Conservation (phyloP, 306 rosid genomes). For the Chamaecrista fasciculata region DNA sequence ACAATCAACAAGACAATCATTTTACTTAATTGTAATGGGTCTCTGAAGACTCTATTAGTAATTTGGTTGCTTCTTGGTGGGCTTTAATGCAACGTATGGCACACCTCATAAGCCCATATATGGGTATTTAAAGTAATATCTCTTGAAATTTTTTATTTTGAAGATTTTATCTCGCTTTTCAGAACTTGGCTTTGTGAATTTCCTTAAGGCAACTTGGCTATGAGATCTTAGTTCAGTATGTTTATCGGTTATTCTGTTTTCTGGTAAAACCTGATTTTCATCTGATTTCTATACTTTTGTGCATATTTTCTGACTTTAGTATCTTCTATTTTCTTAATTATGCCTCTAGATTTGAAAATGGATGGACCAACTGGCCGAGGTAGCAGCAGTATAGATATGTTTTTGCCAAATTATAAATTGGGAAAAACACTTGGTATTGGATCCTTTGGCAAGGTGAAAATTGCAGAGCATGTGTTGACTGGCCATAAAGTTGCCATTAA, state of each 20-base stretch:
- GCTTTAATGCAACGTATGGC: background rate
- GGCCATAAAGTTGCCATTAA: constrained; percentile 92
- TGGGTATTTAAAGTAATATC: background rate
- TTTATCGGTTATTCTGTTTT: constrained; percentile 21
- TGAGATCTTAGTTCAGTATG: constrained; percentile 16
- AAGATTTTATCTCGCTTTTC: constrained; percentile 10
- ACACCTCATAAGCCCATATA: constrained; percentile 1
- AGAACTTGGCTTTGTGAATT: background rate
- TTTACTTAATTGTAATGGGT: background rate
- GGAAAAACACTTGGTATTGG: constrained; percentile 95
- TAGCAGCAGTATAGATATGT: constrained; percentile 50
- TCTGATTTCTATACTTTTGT: no score
- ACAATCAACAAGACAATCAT: background rate
- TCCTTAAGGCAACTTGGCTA: background rate
- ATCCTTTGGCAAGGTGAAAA: constrained; percentile 84
- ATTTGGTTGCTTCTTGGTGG: background rate
- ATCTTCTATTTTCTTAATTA: constrained; percentile 21
- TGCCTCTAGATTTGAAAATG: constrained; percentile 49
- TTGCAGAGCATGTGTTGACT: constrained; percentile 83
- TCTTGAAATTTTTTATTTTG: background rate
- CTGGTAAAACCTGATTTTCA: background rate
- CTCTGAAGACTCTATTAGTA: background rate
- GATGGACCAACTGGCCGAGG: constrained; percentile 50
- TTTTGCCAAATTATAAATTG: constrained; percentile 72
- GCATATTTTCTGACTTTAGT: constrained; percentile 3